phyloP scores from a whole-genome alignment of 2,329 filamentous ascomycete genomes.

The Colletotrichum eleusines region DNA sequence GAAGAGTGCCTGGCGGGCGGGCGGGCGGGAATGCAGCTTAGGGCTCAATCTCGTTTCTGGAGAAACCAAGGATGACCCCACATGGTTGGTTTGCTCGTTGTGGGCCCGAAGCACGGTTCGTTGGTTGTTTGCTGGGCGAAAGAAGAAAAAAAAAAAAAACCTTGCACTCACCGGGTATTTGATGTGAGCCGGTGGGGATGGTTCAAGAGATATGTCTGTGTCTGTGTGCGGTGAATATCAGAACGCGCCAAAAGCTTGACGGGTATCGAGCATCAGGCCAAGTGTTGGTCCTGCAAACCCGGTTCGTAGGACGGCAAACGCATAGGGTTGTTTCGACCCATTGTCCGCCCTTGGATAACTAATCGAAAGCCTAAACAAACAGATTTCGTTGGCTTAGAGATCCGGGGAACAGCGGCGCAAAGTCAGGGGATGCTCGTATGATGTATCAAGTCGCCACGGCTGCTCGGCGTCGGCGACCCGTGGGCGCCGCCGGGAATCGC shows the following conservation, averaged over 20 bases:
- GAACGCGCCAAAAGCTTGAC: constrained; percentile 23
- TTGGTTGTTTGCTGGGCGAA: constrained; percentile 24
- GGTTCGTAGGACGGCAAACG: neutral
- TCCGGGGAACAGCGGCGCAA: constrained; percentile 31
- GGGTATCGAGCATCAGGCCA: neutral
- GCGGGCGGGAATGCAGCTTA: neutral
- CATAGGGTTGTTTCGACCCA: neutral
- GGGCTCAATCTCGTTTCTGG: constrained; percentile 17
- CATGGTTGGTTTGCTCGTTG: neutral
- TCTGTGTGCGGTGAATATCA: neutral
- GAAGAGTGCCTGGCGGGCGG: neutral
- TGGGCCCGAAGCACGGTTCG: constrained; percentile 38
- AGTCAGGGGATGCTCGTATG: constrained; percentile 35
- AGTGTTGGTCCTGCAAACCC: neutral
- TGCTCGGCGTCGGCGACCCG: too few relatives aligned
- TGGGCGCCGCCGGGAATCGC: too few relatives aligned
- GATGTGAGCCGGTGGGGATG: constrained; percentile 15
- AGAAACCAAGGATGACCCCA: constrained; percentile 9
- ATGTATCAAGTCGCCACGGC: constrained; percentile 23
- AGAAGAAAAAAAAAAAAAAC: constrained; percentile 8
- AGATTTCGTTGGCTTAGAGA: constrained; percentile 8
- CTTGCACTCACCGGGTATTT: constrained; percentile 21
- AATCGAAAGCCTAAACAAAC: constrained; percentile 10
- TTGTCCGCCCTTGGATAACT: neutral
- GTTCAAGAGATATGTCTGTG: neutral